Percentiles rank a stretch among this genome's conserved stretches.
Conservation (phyloP, 2,329 filamentous ascomycete species). For the Pestalotiopsis sp. region DNA sequence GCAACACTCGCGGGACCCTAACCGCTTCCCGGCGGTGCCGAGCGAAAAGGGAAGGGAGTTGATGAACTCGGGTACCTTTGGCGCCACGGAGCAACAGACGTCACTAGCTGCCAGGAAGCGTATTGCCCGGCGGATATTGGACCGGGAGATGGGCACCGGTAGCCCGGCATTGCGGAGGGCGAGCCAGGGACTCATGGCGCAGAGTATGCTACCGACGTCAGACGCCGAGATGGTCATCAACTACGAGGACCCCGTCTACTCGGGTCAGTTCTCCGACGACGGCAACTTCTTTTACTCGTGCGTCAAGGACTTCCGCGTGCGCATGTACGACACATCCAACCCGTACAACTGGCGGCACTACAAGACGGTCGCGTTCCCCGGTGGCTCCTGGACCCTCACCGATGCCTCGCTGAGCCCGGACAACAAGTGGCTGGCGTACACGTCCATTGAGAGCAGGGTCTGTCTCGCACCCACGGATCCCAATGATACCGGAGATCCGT, state of each 20-base stretch:
- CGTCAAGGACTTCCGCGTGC: constrained; percentile 89
- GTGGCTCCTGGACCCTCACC: constrained; percentile 93
- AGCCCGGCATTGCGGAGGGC: constrained; percentile 59
- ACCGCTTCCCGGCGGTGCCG: constrained; percentile 80
- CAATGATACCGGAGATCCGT: constrained; percentile 77
- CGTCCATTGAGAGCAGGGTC: constrained; percentile 81
- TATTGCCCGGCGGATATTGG: constrained; percentile 72
- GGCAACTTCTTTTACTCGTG: constrained; percentile 97
- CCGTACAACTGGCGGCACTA: constrained; percentile 96
- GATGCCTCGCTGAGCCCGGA: constrained; percentile 90
- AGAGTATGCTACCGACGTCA: constrained; percentile 77
- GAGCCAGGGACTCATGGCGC: constrained; percentile 66
- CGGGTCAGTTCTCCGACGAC: constrained; percentile 94
- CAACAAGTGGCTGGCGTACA: constrained; percentile 90
- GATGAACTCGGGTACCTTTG: constrained; percentile 84
- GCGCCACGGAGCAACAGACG: constrained; percentile 57
- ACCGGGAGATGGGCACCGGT: constrained; percentile 78
- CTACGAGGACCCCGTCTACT: constrained; percentile 85
- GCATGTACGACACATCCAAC: constrained; percentile 97
- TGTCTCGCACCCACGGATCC: constrained; percentile 88
- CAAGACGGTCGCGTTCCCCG: constrained; percentile 84
- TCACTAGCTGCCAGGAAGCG: constrained; percentile 58
- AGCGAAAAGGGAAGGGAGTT: constrained; percentile 75
- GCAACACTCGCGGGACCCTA: constrained; percentile 45
- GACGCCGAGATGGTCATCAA: constrained; percentile 86